Evolutionary conservation across 192 early-diverging fungal genomes (phyloP).

Genomic region (Rhizoclosmatium sp.): DNA sequence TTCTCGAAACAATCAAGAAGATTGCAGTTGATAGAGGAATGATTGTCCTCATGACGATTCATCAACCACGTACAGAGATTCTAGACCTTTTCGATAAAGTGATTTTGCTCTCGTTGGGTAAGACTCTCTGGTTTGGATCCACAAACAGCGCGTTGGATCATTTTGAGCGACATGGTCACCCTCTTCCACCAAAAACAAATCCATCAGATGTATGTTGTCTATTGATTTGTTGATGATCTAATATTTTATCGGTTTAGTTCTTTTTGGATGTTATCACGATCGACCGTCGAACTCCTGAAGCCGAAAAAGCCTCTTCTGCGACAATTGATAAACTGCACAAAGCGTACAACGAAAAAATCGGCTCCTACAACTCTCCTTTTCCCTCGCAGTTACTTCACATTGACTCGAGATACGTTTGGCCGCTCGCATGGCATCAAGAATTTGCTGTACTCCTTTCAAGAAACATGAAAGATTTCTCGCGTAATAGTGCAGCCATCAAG

Average conservation of each 20-base stretch:
- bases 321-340: conserved; percentile 33
- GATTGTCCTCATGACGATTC: conserved; percentile 80
- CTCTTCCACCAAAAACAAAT: conserved; percentile 52
- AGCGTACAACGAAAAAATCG: conserved; percentile 34
- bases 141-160: conserved; percentile 41
- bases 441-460: conserved; percentile 45
- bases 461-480: conserved; percentile 46
- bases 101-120: conserved; percentile 71
- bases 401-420: conserved; percentile 29
- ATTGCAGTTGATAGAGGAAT: conserved; percentile 59
- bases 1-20: conserved; percentile 65
- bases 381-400: conserved; percentile 8
- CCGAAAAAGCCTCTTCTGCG: conserved; percentile 8
- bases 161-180: conserved; percentile 48
- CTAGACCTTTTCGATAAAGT: conserved; percentile 82
- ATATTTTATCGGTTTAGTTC: neutral
- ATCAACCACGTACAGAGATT: conserved; percentile 76
- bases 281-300: conserved; percentile 27
- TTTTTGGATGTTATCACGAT: conserved; percentile 46
- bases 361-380: conserved; percentile 16
- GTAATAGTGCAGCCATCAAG: conserved; percentile 49
- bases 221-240: neutral
- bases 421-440: conserved; percentile 23
- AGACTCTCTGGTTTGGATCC: conserved; percentile 55
- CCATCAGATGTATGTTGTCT: conserved; percentile 43